Evolutionary conservation across 257 asterid genomes (phyloP).

Genomic region (Catharanthus roseus): DNA sequence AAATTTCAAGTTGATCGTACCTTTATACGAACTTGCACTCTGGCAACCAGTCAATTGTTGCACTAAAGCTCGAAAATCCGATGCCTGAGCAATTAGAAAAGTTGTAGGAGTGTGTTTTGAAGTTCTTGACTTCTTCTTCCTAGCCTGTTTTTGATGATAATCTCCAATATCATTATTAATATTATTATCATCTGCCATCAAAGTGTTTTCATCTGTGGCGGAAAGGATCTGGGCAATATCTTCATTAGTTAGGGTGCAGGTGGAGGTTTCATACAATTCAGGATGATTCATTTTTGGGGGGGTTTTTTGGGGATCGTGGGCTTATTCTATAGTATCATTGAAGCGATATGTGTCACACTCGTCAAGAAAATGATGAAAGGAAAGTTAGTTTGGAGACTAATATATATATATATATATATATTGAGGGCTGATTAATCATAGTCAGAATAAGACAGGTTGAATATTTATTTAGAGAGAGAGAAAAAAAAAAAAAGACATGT

Average conservation of each 20-base stretch:
- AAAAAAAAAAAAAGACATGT: too few species aligned
- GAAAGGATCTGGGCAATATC: constrained; percentile 4
- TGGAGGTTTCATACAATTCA: not conserved
- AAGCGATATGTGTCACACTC: not conserved
- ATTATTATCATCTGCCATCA: too few species aligned
- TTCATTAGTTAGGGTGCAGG: not conserved
- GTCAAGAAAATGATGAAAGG: constrained; percentile 3
- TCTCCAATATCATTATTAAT: too few species aligned
- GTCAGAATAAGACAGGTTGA: constrained; percentile 5
- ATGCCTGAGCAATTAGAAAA: constrained; percentile 16
- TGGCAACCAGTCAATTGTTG: constrained; percentile 62
- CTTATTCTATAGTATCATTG: not conserved
- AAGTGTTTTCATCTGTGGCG: not conserved
- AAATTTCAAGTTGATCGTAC: constrained; percentile 57
- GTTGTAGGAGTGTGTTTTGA: constrained; percentile 27
- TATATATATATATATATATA: too few species aligned
- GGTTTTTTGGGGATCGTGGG: not conserved
- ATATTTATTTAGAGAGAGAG: too few species aligned
- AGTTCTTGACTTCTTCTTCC: constrained; percentile 24
- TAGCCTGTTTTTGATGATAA: constrained; percentile 5
- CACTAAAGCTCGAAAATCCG: constrained; percentile 31
- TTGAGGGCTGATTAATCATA: not conserved
- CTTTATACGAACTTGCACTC: constrained; percentile 29
- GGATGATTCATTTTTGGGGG: not conserved
- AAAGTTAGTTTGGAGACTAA: not conserved